Percentiles rank a stretch among this genome's conserved stretches.
Conservation (phyloP, 2,329 filamentous ascomycete genomes). For the Aspergillus sp. region DNA sequence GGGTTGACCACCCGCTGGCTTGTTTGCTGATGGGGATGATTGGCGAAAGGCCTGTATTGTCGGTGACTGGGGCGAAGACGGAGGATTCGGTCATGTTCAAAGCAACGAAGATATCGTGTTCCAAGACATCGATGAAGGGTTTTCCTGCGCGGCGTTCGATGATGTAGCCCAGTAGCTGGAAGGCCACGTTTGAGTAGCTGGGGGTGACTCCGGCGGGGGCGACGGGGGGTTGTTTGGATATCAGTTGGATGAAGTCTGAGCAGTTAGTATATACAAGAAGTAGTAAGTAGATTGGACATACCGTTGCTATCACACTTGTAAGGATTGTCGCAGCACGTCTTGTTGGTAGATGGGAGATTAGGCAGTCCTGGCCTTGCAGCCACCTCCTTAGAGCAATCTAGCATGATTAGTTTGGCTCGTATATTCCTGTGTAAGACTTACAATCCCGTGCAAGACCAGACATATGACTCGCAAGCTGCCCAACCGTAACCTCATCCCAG, state of each 20-base stretch:
- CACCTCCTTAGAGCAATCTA: not conserved
- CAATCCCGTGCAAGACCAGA: slow-evolving; percentile 18
- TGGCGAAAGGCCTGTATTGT: not conserved
- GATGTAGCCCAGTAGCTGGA: not conserved
- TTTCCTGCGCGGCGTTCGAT: not conserved
- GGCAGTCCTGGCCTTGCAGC: not conserved
- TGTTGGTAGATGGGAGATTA: not conserved
- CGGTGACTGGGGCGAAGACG: not conserved
- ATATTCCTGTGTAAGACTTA: slow-evolving; percentile 6
- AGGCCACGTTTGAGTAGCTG: not conserved
- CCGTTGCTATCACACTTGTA: not conserved
- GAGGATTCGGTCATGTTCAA: not conserved
- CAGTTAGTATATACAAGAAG: not conserved
- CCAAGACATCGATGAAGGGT: not conserved
- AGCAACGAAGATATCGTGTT: not conserved
- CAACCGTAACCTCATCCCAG: slow-evolving; percentile 24
- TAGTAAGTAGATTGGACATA: not conserved
- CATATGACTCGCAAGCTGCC: slow-evolving; percentile 26
- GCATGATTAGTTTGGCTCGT: not conserved
- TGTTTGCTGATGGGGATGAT: slow-evolving; percentile 1
- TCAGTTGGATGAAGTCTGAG: not conserved
- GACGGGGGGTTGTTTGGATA: not conserved
- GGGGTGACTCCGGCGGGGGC: not conserved
- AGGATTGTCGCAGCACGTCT: not conserved
- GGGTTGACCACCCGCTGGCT: not conserved